phyloP scores from a whole-genome alignment of 495 filamentous ascomycete species.

The Jackrogersella minutella region DNA sequence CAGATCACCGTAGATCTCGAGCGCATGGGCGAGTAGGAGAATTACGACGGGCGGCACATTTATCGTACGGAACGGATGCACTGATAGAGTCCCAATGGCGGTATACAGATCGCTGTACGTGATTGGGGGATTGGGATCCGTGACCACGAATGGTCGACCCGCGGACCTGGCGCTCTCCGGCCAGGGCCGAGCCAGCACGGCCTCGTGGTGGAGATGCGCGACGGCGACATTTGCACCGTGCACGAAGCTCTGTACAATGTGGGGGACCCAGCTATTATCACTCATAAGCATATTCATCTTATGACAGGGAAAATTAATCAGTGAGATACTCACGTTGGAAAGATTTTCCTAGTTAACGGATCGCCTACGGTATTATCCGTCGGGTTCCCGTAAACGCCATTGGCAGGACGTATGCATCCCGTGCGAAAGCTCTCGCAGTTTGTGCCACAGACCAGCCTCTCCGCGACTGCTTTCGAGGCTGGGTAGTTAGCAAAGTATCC shows the following conservation, averaged over 20 bases:
- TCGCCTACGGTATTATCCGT: slow-evolving; percentile 60
- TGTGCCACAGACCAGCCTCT: slow-evolving; percentile 59
- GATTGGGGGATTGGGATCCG: slow-evolving; percentile 53
- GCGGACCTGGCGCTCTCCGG: slow-evolving; percentile 44
- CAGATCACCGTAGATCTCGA: slow-evolving; percentile 60
- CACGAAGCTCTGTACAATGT: slow-evolving; percentile 63
- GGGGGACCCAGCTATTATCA: slow-evolving; percentile 55
- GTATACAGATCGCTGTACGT: slow-evolving; percentile 44
- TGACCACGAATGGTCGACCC: slow-evolving; percentile 53
- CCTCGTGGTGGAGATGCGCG: slow-evolving; percentile 66
- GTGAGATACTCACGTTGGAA: slow-evolving; percentile 54
- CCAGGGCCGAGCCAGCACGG: slow-evolving; percentile 40
- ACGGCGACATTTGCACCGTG: slow-evolving; percentile 66
- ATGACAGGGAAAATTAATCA: background rate
- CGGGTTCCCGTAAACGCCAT: slow-evolving; percentile 67
- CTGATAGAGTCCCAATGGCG: slow-evolving; percentile 41
- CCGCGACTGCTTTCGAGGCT: slow-evolving; percentile 61
- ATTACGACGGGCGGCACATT: slow-evolving; percentile 54
- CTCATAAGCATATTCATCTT: slow-evolving; percentile 42
- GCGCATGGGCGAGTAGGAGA: slow-evolving; percentile 55
- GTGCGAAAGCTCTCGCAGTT: slow-evolving; percentile 58
- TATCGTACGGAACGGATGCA: slow-evolving; percentile 45
- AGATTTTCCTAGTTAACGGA: slow-evolving; percentile 42
- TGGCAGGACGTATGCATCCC: slow-evolving; percentile 65
- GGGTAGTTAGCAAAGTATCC: slow-evolving; percentile 67